Evolutionary conservation across 2,329 filamentous ascomycete species (phyloP), one percentile per base, ranked within the genome.

Genomic region (Whalleya microplaca): DNA sequence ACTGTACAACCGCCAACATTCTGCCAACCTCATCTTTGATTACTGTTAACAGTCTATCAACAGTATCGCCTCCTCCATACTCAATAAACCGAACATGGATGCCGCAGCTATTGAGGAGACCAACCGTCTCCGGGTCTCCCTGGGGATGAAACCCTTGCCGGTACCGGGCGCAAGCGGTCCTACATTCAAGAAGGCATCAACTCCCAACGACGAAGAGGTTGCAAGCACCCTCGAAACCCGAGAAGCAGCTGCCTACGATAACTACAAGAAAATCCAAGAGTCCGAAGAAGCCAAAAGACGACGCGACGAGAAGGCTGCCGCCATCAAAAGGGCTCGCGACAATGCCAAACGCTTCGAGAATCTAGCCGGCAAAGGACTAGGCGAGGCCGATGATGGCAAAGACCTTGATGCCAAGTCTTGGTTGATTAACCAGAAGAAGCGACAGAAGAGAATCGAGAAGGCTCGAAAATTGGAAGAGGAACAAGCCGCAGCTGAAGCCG

Each of bases 71-170:
- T 9, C 9, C 7, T 14, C 44, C 21, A 16, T 23, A 20, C 47
- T 18, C 46, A 16, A 2, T 41, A 21, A 3, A 40, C 50, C 47
- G 66, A 76, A 65, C 45, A 86, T 86, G 79, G 85, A 88, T 72
- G 80, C 86, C 66, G 85, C 91, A 44, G 88, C 90, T 23, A 93
- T 98, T 71, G 91, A 96, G 75, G 92, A 97, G 81, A 92, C 91
- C 64, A 98, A 98, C 78, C 90, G 93, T 71, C 89, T 97, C 69
- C 92, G 94, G 68, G 82, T 88, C 67, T 91, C 92, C 48, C 86
- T 97, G 78, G 94, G 94, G 70, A 86, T 97, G 80, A 91, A 94
- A 71, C 93, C 92, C 21, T 79, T 98, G 69, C 91, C 92, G 21
- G 90, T 96, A 10, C 90, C 93, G 21, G 91, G 91, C 64, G 82